These are phyloP conservation scores for Arxiozyma slooffiae DNA, from an alignment of 1,139 yeast genomes.

Conservation along the genomic window DNA sequence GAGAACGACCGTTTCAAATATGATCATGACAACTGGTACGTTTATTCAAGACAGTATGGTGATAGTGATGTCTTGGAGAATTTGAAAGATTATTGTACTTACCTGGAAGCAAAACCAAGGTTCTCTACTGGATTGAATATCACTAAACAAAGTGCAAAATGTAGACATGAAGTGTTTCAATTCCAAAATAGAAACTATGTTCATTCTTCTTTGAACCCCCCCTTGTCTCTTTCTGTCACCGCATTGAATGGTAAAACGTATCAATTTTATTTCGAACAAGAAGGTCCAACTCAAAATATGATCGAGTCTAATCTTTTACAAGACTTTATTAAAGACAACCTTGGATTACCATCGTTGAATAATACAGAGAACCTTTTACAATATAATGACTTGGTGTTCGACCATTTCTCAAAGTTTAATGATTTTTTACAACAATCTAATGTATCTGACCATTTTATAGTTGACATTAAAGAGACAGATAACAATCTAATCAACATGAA, in stretches of 20 bases:
- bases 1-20: constrained; percentile 10
- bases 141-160: constrained; percentile 11
- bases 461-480: constrained; percentile 7
- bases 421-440: constrained; percentile 11
- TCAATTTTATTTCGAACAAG: constrained; percentile 12
- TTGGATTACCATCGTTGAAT: neutral
- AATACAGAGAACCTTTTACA: neutral
- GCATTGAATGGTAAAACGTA: constrained; percentile 13
- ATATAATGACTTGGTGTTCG: constrained; percentile 11
- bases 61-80: constrained; percentile 1
- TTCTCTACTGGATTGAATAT: constrained; percentile 14
- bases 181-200: constrained; percentile 20
- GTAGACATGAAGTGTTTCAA: constrained; percentile 22
- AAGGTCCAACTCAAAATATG: constrained; percentile 11
- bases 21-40: constrained; percentile 12
- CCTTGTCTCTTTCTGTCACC: constrained; percentile 20
- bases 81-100: constrained; percentile 3
- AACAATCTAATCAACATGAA: neutral
- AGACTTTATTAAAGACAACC: constrained; percentile 3
- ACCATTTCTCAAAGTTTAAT: constrained; percentile 14
- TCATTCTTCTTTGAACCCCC: constrained; percentile 11
- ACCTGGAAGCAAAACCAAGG: constrained; percentile 2
- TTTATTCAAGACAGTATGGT: constrained; percentile 5
- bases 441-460: constrained; percentile 8
- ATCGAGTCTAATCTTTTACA: constrained; percentile 15